Base-by-base conservation (phyloP, 176 grass and related monocot genomes). In the Neostapfia colusana region DNA sequence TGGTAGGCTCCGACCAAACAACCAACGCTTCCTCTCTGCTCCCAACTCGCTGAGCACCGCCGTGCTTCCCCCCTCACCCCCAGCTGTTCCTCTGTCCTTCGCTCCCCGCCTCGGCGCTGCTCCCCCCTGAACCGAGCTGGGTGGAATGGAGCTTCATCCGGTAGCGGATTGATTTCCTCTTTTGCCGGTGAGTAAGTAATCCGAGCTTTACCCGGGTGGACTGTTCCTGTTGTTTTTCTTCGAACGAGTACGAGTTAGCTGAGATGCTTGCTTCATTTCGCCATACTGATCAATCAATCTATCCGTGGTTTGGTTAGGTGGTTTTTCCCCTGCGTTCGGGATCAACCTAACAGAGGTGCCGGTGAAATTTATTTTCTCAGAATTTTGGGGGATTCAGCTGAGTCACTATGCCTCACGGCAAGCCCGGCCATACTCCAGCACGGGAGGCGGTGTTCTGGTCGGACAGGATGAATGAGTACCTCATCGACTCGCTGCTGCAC, bases 381-480 rank as follows among this genome's bases (percentile, higher is more conserved):
- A 21, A 46, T 76, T 76, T 54, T 21, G 7, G 8, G 51, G 2
- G 24, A n/a, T 43, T 75, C 40, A 17, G 44, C 16, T 11, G 25
- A 63, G 31, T 46, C 25, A 39, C 40, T 27, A 63, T 76, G 73
- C 35, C 73, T 28, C 7, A 18, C 27, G 59, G 14, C 14, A 76
- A 76, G 8, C 11, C 42, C 59, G 42, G 74, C 74, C 43, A 49
- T 76, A 10, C 25, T 64, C 45, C 58, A n/a, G 58, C 56, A 42
- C 74, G 74, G 51, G 86, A 83, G 0, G 23, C 53, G 15, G 86
- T 88, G 76, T 72, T 83, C 53, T 88, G 86, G 86, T 79, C 86
- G 7, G 69, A 83, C 1, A 51, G 44, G 70, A 88, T 88, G 86
- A 79, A 20, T 10, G 55, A 74, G 21, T 88, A 88, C 31, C 81